These are phyloP conservation scores for Gnomoniopsis sp. DNA, from an alignment of 2,329 filamentous ascomycete species.

Conservation along the genomic window DNA sequence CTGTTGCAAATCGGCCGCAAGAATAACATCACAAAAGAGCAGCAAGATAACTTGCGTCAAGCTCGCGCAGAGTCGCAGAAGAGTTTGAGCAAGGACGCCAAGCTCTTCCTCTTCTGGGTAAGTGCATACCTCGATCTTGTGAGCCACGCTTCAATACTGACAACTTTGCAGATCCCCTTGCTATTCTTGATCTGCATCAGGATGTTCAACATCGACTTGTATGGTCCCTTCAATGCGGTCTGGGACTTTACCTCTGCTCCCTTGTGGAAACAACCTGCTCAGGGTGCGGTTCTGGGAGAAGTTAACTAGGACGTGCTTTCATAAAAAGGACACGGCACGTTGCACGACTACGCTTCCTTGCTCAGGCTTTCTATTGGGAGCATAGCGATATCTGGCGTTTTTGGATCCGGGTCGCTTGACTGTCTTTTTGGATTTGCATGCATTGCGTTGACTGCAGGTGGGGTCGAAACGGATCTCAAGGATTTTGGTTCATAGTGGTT, in stretches of 20 bases:
- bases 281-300: conserved; percentile 11
- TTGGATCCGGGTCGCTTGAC: background rate
- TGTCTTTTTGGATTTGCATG: background rate
- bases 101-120: conserved; percentile 69
- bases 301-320: background rate
- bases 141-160: background rate
- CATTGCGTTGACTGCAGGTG: background rate
- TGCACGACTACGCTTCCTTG: background rate
- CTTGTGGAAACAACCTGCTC: background rate
- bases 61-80: conserved; percentile 62
- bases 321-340: background rate
- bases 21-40: conserved; percentile 61
- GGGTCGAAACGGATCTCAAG: too few relatives aligned
- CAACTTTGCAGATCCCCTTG: conserved; percentile 8
- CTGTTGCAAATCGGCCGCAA: conserved; percentile 60
- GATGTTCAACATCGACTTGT: conserved; percentile 14
- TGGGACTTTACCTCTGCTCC: conserved; percentile 2
- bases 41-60: conserved; percentile 60
- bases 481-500: too few relatives aligned
- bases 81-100: conserved; percentile 59
- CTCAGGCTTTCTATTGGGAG: background rate
- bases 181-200: conserved; percentile 14
- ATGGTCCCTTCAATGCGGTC: conserved; percentile 5
- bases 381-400: background rate
- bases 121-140: conserved; percentile 20